phyloP scores from a whole-genome alignment of 2,329 filamentous ascomycete species.

The Trichophyton benhamiae region DNA sequence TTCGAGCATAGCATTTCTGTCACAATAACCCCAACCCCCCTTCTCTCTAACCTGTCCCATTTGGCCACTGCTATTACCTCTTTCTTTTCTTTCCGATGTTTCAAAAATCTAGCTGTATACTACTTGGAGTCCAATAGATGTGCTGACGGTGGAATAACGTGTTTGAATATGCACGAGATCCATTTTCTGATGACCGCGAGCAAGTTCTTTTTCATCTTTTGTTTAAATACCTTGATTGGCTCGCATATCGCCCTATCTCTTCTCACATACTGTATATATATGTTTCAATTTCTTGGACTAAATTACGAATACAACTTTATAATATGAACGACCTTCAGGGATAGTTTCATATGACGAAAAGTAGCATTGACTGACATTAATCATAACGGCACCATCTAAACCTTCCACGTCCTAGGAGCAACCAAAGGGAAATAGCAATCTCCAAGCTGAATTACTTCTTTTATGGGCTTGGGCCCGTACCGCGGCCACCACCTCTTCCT shows the following conservation, averaged over 20 bases:
- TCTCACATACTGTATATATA: conserved; percentile 10
- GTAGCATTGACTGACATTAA: neutral
- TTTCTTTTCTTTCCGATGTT: neutral
- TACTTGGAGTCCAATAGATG: conserved; percentile 11
- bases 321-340: neutral
- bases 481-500: conserved; percentile 36
- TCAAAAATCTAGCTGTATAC: conserved; percentile 11
- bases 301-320: conserved; percentile 1
- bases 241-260: conserved; percentile 7
- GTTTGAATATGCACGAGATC: neutral
- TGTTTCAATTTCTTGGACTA: neutral
- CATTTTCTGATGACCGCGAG: conserved; percentile 4
- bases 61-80: neutral
- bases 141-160: conserved; percentile 2
- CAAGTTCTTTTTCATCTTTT: conserved; percentile 5
- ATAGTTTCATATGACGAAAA: neutral
- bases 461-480: conserved; percentile 18
- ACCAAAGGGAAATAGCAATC: neutral
- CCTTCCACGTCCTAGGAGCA: neutral
- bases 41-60: neutral
- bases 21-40: neutral
- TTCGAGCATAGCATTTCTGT: neutral
- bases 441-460: neutral
- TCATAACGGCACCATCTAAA: neutral
- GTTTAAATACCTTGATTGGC: neutral